Evolutionary conservation across 2,329 filamentous ascomycete genomes (phyloP).

Genomic region (Cercospora berteroae): DNA sequence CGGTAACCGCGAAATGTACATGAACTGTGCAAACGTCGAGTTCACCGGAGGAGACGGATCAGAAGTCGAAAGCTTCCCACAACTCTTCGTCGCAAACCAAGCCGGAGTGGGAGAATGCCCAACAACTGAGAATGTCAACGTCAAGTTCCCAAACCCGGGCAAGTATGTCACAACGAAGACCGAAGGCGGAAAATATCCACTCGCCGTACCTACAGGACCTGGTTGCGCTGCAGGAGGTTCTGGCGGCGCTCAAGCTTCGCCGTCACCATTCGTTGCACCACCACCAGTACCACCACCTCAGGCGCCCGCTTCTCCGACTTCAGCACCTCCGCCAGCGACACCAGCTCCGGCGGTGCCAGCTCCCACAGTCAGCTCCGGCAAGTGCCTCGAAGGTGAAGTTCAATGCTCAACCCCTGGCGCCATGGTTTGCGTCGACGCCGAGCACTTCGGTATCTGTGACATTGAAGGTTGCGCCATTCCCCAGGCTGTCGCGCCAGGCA

Average conservation of each 20-base stretch:
- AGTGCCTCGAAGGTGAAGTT: slow-evolving; percentile 29
- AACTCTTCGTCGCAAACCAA: slow-evolving; percentile 75
- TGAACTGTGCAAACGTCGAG: slow-evolving; percentile 47
- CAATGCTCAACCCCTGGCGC: slow-evolving; percentile 44
- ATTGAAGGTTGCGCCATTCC: slow-evolving; percentile 42
- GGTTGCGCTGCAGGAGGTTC: slow-evolving; percentile 18
- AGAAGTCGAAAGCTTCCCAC: slow-evolving; percentile 63
- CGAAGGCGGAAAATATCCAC: slow-evolving; percentile 25
- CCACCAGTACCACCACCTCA: background rate
- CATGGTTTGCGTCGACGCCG: slow-evolving; percentile 46
- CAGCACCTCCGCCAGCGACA: slow-evolving; percentile 4
- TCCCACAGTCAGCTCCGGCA: slow-evolving; percentile 7
- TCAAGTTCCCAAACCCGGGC: slow-evolving; percentile 69
- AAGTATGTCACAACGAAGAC: slow-evolving; percentile 49
- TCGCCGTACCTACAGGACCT: slow-evolving; percentile 27
- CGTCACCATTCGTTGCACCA: background rate
- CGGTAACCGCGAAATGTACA: slow-evolving; percentile 95
- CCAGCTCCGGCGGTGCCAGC: background rate
- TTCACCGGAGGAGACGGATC: slow-evolving; percentile 58
- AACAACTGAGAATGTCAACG: slow-evolving; percentile 56
- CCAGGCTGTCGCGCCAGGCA: slow-evolving; percentile 44
- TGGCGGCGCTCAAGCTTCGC: background rate
- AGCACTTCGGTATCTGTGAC: slow-evolving; percentile 48
- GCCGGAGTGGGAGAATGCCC: slow-evolving; percentile 50
- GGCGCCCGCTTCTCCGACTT: background rate